phyloP scores from a whole-genome alignment of 305 asterid genomes.

The Striga hermonthica region DNA sequence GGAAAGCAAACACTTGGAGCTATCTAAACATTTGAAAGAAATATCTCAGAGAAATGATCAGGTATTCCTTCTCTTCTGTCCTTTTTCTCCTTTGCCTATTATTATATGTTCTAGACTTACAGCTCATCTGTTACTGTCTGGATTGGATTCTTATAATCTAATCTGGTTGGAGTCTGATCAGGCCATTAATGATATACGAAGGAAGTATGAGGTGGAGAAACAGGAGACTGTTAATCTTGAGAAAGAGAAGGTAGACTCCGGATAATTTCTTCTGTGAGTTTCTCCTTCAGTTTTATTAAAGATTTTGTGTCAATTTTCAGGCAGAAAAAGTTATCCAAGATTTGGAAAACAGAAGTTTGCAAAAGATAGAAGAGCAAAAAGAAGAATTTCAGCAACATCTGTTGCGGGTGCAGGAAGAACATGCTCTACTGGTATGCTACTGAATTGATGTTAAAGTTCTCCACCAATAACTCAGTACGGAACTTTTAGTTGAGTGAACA shows the following conservation, averaged over 20 bases:
- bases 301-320: conserved; percentile 44
- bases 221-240: conserved; percentile 64
- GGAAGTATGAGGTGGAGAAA: conserved; percentile 86
- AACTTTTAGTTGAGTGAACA: not conserved
- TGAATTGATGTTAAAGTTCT: conserved; percentile 15
- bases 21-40: conserved; percentile 90
- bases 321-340: conserved; percentile 65
- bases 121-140: conserved; percentile 23
- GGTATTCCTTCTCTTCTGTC: conserved; percentile 42
- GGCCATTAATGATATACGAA: conserved; percentile 88
- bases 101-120: conserved; percentile 3
- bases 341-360: conserved; percentile 54
- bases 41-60: conserved; percentile 91
- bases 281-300: conserved; percentile 20
- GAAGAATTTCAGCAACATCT: conserved; percentile 67
- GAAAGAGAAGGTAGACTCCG: conserved; percentile 71
- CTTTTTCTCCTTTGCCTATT: conserved; percentile 2
- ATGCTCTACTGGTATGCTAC: conserved; percentile 64
- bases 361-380: conserved; percentile 60
- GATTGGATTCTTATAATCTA: conserved; percentile 34
- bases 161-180: conserved; percentile 40
- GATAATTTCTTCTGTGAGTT: conserved; percentile 27
- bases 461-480: conserved; percentile 3
- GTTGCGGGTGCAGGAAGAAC: conserved; percentile 70
- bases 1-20: conserved; percentile 79